These are phyloP conservation scores for Friedmanniomyces endolithicus DNA, from an alignment of 495 filamentous ascomycete genomes.

Conservation along the genomic window DNA sequence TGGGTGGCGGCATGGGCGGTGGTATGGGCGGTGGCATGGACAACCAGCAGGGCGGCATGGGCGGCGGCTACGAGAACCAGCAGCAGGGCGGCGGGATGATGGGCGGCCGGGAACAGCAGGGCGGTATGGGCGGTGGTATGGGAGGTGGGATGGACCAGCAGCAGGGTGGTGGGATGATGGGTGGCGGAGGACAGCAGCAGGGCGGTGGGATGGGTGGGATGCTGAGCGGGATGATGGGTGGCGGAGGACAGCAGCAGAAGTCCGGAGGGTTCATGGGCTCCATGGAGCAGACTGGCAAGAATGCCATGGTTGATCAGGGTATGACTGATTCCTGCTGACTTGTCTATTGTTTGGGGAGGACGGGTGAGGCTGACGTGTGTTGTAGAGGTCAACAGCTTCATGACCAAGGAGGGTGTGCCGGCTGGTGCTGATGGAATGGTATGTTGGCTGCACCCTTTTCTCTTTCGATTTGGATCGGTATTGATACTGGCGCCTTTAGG, in stretches of 20 bases:
- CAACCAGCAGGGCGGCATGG: conserved; percentile 3
- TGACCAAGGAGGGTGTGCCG: conserved; percentile 9
- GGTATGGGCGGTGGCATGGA: conserved; percentile 7
- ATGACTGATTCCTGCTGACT: background rate
- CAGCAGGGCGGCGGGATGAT: background rate
- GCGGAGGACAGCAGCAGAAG: background rate
- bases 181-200: background rate
- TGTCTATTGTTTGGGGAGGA: too few relatives aligned
- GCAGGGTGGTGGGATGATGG: background rate
- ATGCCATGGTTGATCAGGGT: conserved; percentile 6
- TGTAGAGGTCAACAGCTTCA: conserved; percentile 8
- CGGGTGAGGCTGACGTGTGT: background rate
- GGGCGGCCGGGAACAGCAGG: too few relatives aligned
- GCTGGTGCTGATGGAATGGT: background rate
- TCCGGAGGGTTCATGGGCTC: conserved; percentile 1
- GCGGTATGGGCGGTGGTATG: background rate
- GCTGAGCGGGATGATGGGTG: background rate
- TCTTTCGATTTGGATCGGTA: too few relatives aligned
- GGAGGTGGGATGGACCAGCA: background rate
- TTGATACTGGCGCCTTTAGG: too few relatives aligned
- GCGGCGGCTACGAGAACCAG: conserved; percentile 1
- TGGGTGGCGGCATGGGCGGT: conserved; percentile 4
- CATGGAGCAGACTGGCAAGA: background rate
- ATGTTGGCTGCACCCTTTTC: background rate
- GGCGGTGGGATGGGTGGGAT: background rate